These are phyloP conservation scores for Colletotrichum tamarilloi DNA, from an alignment of 2,329 filamentous ascomycete species.

Conservation along the genomic window DNA sequence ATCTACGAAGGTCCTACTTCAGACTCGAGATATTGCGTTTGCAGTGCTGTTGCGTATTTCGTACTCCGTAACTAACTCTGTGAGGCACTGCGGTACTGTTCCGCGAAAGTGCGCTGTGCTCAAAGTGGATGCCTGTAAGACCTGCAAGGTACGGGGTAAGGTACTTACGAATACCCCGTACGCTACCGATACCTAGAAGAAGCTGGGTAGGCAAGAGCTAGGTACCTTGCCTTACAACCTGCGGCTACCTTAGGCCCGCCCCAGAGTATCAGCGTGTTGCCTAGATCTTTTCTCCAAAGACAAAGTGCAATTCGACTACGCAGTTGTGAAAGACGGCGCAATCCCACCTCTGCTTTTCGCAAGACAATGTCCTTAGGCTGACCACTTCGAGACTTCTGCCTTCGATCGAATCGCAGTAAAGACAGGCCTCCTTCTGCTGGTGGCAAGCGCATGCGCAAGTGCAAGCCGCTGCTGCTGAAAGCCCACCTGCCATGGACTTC, in stretches of 20 bases:
- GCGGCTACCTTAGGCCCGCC: not conserved
- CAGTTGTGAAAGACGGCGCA: not conserved
- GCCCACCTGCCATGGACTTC: slow-evolving; percentile 7
- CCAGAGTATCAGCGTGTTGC: not conserved
- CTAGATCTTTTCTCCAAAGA: not conserved
- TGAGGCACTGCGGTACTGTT: too few species aligned
- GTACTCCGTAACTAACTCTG: too few species aligned
- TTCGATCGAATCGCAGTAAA: not conserved
- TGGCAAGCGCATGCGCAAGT: not conserved
- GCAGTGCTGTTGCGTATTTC: too few species aligned
- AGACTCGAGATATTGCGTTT: too few species aligned
- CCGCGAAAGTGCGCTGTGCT: not conserved
- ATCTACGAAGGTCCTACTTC: not conserved
- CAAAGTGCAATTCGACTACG: not conserved
- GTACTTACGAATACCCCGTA: not conserved
- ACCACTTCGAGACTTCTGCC: not conserved
- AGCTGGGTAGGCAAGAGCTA: not conserved
- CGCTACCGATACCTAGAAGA: not conserved
- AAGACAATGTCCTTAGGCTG: not conserved
- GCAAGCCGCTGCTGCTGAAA: not conserved
- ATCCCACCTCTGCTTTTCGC: not conserved
- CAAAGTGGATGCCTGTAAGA: not conserved
- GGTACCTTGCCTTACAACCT: not conserved
- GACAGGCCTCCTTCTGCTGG: not conserved
- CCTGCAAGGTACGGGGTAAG: not conserved